These are phyloP conservation scores for Tetrapisispora taiwanensis DNA, from an alignment of 805 yeast genomes.

Conservation along the genomic window DNA sequence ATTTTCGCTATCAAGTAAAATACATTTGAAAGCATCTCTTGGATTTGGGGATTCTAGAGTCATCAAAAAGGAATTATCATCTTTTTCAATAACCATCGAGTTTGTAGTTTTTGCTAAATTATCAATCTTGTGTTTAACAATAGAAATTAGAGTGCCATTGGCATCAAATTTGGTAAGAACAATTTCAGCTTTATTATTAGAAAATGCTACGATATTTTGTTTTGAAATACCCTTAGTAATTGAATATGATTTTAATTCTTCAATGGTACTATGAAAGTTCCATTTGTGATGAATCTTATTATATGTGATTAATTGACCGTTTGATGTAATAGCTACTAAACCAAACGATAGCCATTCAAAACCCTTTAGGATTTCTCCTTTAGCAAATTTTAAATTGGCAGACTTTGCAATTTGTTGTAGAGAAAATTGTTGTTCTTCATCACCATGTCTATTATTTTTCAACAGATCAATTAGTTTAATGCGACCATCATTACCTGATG, in stretches of 20 bases:
- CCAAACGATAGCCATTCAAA: slow-evolving; percentile 41
- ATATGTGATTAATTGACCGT: slow-evolving; percentile 40
- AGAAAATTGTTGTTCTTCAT: slow-evolving; percentile 22
- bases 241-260: slow-evolving; percentile 32
- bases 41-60: slow-evolving; percentile 64
- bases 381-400: slow-evolving; percentile 24
- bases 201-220: slow-evolving; percentile 28
- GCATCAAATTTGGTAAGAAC: slow-evolving; percentile 35
- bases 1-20: slow-evolving; percentile 27
- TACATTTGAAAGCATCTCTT: slow-evolving; percentile 39
- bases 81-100: slow-evolving; percentile 29
- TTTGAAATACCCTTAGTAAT: slow-evolving; percentile 34
- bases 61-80: slow-evolving; percentile 26
- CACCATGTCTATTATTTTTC: slow-evolving; percentile 23
- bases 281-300: slow-evolving; percentile 16
- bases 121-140: slow-evolving; percentile 16
- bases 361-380: slow-evolving; percentile 53
- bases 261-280: slow-evolving; percentile 18
- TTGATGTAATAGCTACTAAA: slow-evolving; percentile 46
- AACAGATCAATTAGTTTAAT: slow-evolving; percentile 51
- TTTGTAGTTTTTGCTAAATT: slow-evolving; percentile 41
- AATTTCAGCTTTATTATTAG: slow-evolving; percentile 35
- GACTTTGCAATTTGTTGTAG: slow-evolving; percentile 28
- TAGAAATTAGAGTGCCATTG: slow-evolving; percentile 23
- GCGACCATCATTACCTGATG: slow-evolving; percentile 94